These are phyloP conservation scores for Prunella vulgaris DNA, from an alignment of 257 asterid species.

Conservation along the genomic window DNA sequence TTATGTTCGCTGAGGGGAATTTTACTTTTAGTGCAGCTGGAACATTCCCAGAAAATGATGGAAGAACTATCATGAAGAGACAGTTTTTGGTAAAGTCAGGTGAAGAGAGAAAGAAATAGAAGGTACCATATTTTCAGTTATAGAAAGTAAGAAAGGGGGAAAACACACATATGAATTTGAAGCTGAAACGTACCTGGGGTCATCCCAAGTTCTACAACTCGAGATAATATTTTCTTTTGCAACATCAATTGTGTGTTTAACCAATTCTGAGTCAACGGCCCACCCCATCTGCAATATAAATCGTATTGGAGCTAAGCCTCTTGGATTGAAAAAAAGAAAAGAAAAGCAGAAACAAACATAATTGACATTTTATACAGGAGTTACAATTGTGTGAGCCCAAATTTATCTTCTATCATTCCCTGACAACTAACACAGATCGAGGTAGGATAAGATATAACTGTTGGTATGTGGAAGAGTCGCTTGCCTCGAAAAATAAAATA, in stretches of 20 bases:
- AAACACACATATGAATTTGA: not conserved
- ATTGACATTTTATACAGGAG: not conserved
- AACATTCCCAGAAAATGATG: slow-evolving; percentile 98
- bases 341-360: not conserved
- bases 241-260: slow-evolving; percentile 59
- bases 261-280: slow-evolving; percentile 90
- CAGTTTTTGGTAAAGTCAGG: not conserved
- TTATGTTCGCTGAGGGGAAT: slow-evolving; percentile 80
- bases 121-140: not conserved
- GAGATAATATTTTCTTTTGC: slow-evolving; percentile 80
- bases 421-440: not conserved
- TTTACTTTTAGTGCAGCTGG: slow-evolving; percentile 79
- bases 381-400: not conserved
- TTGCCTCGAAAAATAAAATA: not conserved
- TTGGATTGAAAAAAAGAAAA: not conserved
- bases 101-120: not conserved
- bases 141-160: not conserved
- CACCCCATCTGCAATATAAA: slow-evolving; percentile 82
- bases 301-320: slow-evolving; percentile 12
- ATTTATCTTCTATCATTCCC: not conserved
- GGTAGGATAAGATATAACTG: not conserved
- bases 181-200: slow-evolving; percentile 70
- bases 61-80: slow-evolving; percentile 59
- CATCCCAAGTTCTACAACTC: slow-evolving; percentile 93
- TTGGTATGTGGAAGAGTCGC: not conserved